phyloP scores from a whole-genome alignment of 495 filamentous ascomycete species.

The Penicillium mononematosum region DNA sequence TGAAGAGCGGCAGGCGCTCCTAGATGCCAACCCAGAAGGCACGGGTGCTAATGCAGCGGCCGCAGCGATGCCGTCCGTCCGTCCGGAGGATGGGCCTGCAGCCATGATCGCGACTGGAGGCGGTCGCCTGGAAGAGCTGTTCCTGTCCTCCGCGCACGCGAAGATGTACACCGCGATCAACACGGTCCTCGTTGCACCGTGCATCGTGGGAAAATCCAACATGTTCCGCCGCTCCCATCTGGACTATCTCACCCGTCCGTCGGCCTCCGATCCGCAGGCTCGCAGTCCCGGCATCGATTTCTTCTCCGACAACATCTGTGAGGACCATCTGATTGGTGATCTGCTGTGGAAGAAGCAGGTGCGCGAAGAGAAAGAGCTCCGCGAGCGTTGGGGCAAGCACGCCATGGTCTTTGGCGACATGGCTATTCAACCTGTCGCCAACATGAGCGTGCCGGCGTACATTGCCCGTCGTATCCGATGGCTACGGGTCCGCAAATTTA shows the following conservation, averaged over 20 bases:
- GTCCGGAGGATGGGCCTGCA: conserved; percentile 25
- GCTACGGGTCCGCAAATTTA: conserved; percentile 93
- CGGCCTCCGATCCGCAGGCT: conserved; percentile 25
- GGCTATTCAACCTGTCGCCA: conserved; percentile 83
- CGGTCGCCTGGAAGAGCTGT: conserved; percentile 89
- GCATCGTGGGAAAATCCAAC: conserved; percentile 95
- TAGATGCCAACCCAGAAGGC: conserved; percentile 27
- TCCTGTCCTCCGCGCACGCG: conserved; percentile 89
- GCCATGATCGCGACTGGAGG: conserved; percentile 53
- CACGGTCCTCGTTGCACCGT: conserved; percentile 84
- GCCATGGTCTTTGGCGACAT: conserved; percentile 80
- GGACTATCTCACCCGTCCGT: conserved; percentile 66
- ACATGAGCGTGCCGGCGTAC: conserved; percentile 77
- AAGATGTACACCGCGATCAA: conserved; percentile 99
- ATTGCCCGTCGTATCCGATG: conserved; percentile 82
- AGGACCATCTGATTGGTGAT: conserved; percentile 95
- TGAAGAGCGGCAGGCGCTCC: conserved; percentile 45
- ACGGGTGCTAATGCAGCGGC: conserved; percentile 6
- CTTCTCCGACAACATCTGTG: conserved; percentile 95
- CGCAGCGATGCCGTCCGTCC: conserved; percentile 11
- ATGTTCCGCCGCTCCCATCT: conserved; percentile 97
- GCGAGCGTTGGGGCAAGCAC: conserved; percentile 69
- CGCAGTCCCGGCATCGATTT: conserved; percentile 74
- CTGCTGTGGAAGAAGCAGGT: conserved; percentile 69
- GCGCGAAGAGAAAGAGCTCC: conserved; percentile 42